Conservation (phyloP, 2,329 filamentous ascomycete species). For the Lachnum nothofagi region DNA sequence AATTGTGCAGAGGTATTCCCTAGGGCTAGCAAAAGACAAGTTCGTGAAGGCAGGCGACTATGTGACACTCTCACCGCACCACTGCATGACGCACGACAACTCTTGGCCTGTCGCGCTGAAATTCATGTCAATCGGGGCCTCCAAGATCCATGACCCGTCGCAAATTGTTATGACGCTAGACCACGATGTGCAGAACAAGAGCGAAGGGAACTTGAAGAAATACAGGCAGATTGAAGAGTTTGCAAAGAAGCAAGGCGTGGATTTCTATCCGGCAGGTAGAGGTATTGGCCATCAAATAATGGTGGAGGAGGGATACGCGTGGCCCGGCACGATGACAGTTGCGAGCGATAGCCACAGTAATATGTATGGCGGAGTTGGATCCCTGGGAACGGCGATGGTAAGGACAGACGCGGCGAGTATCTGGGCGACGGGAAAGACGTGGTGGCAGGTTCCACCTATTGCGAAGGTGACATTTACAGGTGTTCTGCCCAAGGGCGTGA, state of each 20-base stretch:
- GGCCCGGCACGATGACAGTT: conserved; percentile 79
- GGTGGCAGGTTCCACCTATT: conserved; percentile 85
- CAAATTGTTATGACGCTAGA: conserved; percentile 83
- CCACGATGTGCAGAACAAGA: conserved; percentile 84
- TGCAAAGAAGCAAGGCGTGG: conserved; percentile 68
- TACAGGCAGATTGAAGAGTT: conserved; percentile 79
- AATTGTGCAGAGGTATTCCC: conserved; percentile 77
- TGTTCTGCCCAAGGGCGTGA: conserved; percentile 69
- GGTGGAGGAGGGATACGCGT: conserved; percentile 78
- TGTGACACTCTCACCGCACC: conserved; percentile 65
- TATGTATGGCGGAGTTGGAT: conserved; percentile 77
- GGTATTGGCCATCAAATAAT: conserved; percentile 91
- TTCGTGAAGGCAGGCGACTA: conserved; percentile 76
- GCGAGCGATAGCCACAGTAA: conserved; percentile 75
- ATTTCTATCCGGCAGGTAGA: conserved; percentile 70
- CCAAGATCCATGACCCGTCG: conserved; percentile 61
- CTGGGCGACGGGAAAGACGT: conserved; percentile 76
- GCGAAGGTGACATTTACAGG: conserved; percentile 76
- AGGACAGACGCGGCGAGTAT: conserved; percentile 82
- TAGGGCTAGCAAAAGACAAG: conserved; percentile 72
- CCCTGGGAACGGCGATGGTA: conserved; percentile 75
- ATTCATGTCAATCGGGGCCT: conserved; percentile 77
- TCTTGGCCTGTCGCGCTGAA: conserved; percentile 69
- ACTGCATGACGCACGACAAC: conserved; percentile 85
- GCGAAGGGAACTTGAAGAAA: conserved; percentile 72